These are phyloP conservation scores for Mrakia hoshinonis DNA, from an alignment of 768 basidiomycete species.

Conservation along the genomic window DNA sequence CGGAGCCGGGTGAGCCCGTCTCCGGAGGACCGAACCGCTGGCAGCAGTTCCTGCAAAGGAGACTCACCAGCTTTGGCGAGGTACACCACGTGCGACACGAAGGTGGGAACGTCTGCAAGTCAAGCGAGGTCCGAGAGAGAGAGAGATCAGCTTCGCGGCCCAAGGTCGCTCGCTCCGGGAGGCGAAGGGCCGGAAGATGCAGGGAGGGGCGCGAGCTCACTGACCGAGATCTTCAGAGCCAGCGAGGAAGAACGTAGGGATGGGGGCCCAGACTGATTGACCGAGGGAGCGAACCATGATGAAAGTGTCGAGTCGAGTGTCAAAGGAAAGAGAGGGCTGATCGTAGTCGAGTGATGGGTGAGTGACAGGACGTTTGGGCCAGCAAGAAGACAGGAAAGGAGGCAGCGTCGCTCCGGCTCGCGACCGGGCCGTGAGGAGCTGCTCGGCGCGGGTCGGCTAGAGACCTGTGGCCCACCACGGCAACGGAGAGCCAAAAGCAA, in stretches of 20 bases:
- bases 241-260: slow-evolving; percentile 73
- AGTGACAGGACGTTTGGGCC: no score
- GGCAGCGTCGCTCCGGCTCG: no score
- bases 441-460: no score
- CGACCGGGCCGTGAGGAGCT: no score
- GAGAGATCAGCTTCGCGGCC: background rate
- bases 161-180: background rate
- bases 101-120: slow-evolving; percentile 55
- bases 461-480: no score
- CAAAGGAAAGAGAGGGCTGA: background rate
- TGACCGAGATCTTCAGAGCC: slow-evolving; percentile 73
- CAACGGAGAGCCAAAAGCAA: no score
- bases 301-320: background rate
- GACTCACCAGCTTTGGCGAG: slow-evolving; percentile 53
- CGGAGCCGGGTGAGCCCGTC: background rate
- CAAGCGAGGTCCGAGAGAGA: background rate
- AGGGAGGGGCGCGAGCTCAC: no score
- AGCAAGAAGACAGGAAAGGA: no score
- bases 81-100: slow-evolving; percentile 58
- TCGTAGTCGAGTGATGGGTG: no score
- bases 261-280: slow-evolving; percentile 73
- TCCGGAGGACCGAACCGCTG: background rate
- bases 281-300: slow-evolving; percentile 49
- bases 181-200: background rate
- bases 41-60: background rate